Base-by-base conservation (phyloP, 106 monocot species). In the Posidonia australis region DNA sequence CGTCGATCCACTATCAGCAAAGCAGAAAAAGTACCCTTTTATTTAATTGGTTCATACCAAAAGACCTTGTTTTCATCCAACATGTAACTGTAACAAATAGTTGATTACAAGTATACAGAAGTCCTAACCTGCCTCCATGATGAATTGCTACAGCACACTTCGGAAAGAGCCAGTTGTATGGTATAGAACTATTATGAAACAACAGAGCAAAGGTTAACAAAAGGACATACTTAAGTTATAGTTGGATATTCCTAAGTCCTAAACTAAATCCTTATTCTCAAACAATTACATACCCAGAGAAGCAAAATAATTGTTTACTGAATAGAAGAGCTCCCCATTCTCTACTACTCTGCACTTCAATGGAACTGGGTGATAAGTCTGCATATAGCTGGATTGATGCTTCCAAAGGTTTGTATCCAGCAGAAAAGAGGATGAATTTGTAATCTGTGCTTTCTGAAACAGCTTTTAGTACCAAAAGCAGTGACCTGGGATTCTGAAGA, bases 111-210 rank as follows among this genome's bases (percentile, higher is more conserved):
- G 5, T n/a, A n/a, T n/a, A 29, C 26, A 46, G 9, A 21, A 44
- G 25, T 43, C 13, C 66, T 78, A 29, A 96, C 96, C 96, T 90
- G 67, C 96, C 96, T 1, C 84, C 96, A 75, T 90, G 96, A 82
- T 90, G 96, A 79, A 96, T 60, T 72, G 72, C 82, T 63, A 67
- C 78, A 11, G 87, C 76, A 84, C 96, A 96, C 54, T 53, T 90
- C 0, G 78, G 80, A 68, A 96, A 87, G 18, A 96, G 67, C 94
- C 90, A 90, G 49, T 74, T 75, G 57, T 90, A 96, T 54, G 96
- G 87, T 48, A 85, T 24, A 13, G 73, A 42, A 19, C 93, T 74
- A 28, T 12, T 44, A 79, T 71, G 64, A 65, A 47, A 26, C 13
- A 71, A 70, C 32, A 43, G 23, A 73, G 31, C 32, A 41, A 14